These are phyloP conservation scores for Globisporangium ultimum DNA, from an alignment of 352 stramenopile genomes.

Conservation along the genomic window DNA sequence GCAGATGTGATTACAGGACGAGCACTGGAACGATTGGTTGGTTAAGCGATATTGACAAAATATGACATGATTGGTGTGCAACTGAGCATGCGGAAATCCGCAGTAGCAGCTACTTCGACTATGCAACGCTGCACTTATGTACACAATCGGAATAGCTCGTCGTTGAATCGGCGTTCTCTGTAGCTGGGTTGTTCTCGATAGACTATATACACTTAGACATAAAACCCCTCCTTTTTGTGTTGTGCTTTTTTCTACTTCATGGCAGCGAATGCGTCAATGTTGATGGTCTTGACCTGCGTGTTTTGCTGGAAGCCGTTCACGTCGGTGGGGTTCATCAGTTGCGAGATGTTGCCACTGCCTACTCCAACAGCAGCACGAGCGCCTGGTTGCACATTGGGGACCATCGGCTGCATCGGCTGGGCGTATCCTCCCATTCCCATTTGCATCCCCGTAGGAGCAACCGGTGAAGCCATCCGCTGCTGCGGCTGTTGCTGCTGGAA, in stretches of 20 bases:
- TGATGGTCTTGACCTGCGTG: slow-evolving; percentile 62
- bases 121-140: no score
- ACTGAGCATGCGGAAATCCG: no score
- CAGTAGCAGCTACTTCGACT: no score
- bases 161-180: no score
- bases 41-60: no score
- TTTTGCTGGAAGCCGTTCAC: slow-evolving; percentile 38
- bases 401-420: slow-evolving; percentile 3
- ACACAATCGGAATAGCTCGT: no score
- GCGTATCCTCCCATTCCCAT: not conserved
- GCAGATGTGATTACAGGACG: no score
- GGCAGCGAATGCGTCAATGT: slow-evolving; percentile 78
- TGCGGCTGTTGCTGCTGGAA: slow-evolving; percentile 24
- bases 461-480: slow-evolving; percentile 9
- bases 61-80: no score
- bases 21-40: no score
- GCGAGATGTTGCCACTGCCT: slow-evolving; percentile 62
- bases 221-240: no score
- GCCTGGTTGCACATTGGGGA: not conserved
- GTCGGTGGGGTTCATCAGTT: slow-evolving; percentile 76
- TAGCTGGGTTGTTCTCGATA: no score
- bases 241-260: slow-evolving; percentile 19
- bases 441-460: slow-evolving; percentile 6
- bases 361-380: not conserved
- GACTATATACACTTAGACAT: no score